Evolutionary conservation across 2,329 filamentous ascomycete species (phyloP), one percentile per base, ranked within the genome.

Genomic region (Diaporthe vexans): DNA sequence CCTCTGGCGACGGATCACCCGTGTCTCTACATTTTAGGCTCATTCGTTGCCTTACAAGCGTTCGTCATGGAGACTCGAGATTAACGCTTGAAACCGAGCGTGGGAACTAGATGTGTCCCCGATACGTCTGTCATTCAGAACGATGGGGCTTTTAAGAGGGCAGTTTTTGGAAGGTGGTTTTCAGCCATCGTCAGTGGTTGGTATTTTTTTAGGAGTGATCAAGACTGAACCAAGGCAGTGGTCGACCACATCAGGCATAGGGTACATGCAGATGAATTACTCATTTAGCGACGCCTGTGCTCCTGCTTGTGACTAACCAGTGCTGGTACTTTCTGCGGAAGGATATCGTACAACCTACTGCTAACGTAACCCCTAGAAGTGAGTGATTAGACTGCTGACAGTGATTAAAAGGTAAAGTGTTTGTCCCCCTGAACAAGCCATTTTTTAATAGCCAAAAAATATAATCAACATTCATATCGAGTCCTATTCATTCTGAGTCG

Each of bases 201-300:
- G 40, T 67, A 40, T 35, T 71, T 71, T 71, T 43, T 43, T 19
- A 58, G 35, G 48, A 35, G 35, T 68, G 48, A 40, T 54, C 63
- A 54, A 54, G 63, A 68, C 26, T 68, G 63, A 52, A n/a, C 48
- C 48, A 54, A 40, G 33, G 10, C 33, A 54, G 63, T 54, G 48
- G 63, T 70, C 52, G 33, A 35, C n/a, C 63, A 65, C 68, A 59
- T 61, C 65, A 65, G 73, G 75, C 59, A 58, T 75, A 73, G 69
- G 70, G 70, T 68, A 76, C 52, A 75, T 70, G 63, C 75, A 73
- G 69, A 75, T 75, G 70, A 72, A 73, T 43, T 26, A 58, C 51
- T 71, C 70, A 75, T 74, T 69, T 73, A 37, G 69, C 63, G 56
- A 73, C 2, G 72, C 69, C 73, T 67, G 70, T 76, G 63, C 65